Conservation (phyloP, 805 yeast species). For the Candida nitratophila region DNA sequence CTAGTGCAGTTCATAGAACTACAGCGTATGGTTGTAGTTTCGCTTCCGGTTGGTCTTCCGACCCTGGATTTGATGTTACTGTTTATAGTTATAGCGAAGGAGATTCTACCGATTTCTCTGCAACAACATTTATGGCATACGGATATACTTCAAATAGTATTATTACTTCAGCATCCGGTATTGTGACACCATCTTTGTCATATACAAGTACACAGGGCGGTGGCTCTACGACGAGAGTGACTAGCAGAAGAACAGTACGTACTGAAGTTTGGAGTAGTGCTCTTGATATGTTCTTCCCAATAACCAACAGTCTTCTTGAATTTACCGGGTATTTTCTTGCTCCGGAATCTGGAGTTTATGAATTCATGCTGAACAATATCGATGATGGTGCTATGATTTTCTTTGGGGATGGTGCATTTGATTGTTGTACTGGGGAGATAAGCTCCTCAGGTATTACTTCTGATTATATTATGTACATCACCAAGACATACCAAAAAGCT, state of each 20-base stretch:
- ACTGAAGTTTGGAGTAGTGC: neutral
- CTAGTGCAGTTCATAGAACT: too few relatives aligned
- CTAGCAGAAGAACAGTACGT: neutral
- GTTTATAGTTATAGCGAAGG: too few relatives aligned
- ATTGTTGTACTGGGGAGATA: slow-evolving; percentile 19
- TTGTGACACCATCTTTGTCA: neutral
- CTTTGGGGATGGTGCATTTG: slow-evolving; percentile 21
- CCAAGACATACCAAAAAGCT: neutral
- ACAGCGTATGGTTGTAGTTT: too few relatives aligned
- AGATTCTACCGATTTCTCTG: neutral
- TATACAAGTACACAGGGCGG: neutral
- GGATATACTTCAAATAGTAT: neutral
- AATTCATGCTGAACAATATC: slow-evolving; percentile 7
- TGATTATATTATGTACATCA: neutral
- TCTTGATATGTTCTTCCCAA: neutral
- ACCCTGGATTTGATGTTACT: too few relatives aligned
- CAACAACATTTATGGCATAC: neutral
- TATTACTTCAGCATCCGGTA: neutral
- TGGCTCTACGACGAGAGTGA: neutral
- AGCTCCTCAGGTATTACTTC: neutral
- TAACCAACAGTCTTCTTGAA: slow-evolving; percentile 6
- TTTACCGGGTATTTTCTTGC: slow-evolving; percentile 23
- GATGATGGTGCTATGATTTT: slow-evolving; percentile 24
- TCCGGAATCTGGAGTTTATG: slow-evolving; percentile 17
- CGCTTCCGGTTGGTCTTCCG: too few relatives aligned